Evolutionary conservation across 768 basidiomycete species (phyloP).

Genomic region (Punctularia strigosozonata): DNA sequence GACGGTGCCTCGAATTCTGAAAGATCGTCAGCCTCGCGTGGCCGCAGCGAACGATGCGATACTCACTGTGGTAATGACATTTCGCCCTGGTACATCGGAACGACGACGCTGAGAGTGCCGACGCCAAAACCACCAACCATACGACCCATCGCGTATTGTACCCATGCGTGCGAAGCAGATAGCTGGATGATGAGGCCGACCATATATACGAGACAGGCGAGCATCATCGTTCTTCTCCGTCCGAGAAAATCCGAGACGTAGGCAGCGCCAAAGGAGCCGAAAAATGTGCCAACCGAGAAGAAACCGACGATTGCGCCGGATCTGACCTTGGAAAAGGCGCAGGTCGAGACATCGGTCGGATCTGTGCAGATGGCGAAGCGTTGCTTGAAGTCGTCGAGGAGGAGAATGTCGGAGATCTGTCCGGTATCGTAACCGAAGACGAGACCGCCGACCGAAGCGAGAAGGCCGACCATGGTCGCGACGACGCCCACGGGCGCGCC

Average conservation of each 20-base stretch:
- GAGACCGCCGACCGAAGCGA: constrained; percentile 59
- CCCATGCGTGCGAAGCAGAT: constrained; percentile 38
- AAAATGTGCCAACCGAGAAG: constrained; percentile 56
- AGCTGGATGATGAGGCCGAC: constrained; percentile 55
- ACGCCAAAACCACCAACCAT: constrained; percentile 57
- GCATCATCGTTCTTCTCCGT: constrained; percentile 51
- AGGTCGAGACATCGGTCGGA: constrained; percentile 26
- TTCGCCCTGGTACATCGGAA: constrained; percentile 37
- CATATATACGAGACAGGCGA: constrained; percentile 43
- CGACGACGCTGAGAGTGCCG: constrained; percentile 54
- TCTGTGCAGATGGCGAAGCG: constrained; percentile 47
- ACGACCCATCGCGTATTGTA: constrained; percentile 56
- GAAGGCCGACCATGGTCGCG: constrained; percentile 51
- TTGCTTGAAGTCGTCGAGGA: constrained; percentile 56
- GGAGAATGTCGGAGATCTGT: constrained; percentile 65
- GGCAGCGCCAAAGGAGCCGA: constrained; percentile 51
- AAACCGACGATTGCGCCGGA: constrained; percentile 60
- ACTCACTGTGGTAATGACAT: constrained; percentile 5
- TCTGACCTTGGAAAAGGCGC: constrained; percentile 42
- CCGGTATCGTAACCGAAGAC: constrained; percentile 50
- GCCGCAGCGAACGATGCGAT: constrained; percentile 62
- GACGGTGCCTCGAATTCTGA: constrained; percentile 58
- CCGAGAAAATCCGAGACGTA: constrained; percentile 57
- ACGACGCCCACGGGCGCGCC: background rate
- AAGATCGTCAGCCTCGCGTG: too few species aligned